Percentiles rank a stretch among this genome's conserved stretches.
Conservation (phyloP, 768 basidiomycete species). For the Rhodosporidiobolus odoratus region DNA sequence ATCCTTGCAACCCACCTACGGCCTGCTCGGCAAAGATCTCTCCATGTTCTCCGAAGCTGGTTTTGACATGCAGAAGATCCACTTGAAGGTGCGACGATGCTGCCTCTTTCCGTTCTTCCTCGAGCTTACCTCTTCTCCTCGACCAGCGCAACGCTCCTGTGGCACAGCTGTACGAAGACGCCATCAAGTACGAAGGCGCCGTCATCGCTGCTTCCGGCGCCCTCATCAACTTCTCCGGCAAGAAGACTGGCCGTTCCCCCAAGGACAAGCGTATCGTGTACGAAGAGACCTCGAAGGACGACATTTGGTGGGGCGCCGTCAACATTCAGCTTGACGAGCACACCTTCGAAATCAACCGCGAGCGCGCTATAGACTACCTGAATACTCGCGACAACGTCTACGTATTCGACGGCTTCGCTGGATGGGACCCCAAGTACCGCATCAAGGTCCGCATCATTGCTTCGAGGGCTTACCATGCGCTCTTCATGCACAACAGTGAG, state of each 20-base stretch:
- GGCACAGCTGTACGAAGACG: slow-evolving; percentile 63
- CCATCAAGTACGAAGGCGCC: slow-evolving; percentile 95
- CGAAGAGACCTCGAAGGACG: slow-evolving; percentile 91
- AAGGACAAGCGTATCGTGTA: slow-evolving; percentile 99
- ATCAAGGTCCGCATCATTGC: slow-evolving; percentile 99
- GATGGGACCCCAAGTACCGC: slow-evolving; percentile 95
- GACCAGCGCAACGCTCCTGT: slow-evolving; percentile 80
- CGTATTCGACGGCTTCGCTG: slow-evolving; percentile 39
- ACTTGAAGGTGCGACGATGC: slow-evolving; percentile 60
- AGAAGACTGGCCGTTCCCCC: slow-evolving; percentile 95
- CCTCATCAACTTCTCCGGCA: slow-evolving; percentile 98
- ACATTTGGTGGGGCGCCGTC: slow-evolving; percentile 97
- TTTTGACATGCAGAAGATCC: slow-evolving; percentile 97
- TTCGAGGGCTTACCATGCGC: slow-evolving; percentile 92
- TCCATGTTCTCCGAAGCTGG: slow-evolving; percentile 98
- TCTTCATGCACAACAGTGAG: slow-evolving; percentile 53
- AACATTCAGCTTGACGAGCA: slow-evolving; percentile 80
- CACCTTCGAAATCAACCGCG: slow-evolving; percentile 67
- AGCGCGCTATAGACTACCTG: slow-evolving; percentile 89
- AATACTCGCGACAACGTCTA: slow-evolving; percentile 93
- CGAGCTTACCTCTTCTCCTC: not conserved
- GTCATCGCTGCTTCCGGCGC: slow-evolving; percentile 94
- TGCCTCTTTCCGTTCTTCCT: not conserved
- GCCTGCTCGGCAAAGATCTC: slow-evolving; percentile 56
- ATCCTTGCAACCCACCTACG: slow-evolving; percentile 27